Conservation (phyloP, 305 asterid genomes). For the Ilex paraguariensis region DNA sequence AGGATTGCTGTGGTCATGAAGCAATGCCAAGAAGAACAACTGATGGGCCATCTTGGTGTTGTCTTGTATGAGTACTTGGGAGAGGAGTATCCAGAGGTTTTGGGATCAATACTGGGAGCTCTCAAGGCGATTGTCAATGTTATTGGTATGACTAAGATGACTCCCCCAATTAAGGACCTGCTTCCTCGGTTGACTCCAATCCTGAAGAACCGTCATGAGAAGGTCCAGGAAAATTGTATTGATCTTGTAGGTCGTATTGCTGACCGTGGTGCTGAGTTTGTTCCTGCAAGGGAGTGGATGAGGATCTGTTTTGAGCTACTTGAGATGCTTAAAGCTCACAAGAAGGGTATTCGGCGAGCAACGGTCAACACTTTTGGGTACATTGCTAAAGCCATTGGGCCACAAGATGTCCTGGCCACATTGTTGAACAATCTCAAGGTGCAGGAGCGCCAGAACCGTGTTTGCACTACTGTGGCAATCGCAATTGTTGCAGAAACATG, state of each 20-base stretch:
- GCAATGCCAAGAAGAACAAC: constrained; percentile 88
- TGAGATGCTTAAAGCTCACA: constrained; percentile 98
- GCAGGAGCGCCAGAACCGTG: constrained; percentile 97
- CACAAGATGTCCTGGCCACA: constrained; percentile 94
- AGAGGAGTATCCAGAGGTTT: constrained; percentile 92
- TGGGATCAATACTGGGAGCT: constrained; percentile 94
- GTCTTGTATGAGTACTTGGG: constrained; percentile 87
- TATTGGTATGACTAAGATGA: constrained; percentile 97
- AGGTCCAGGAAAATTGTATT: constrained; percentile 93
- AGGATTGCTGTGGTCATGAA: constrained; percentile 95
- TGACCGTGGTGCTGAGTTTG: constrained; percentile 93
- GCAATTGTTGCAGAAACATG: constrained; percentile 98
- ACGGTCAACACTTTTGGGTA: constrained; percentile 95
- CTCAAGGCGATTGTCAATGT: constrained; percentile 93
- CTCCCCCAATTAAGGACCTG: constrained; percentile 90
- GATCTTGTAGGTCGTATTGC: constrained; percentile 97
- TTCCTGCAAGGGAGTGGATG: constrained; percentile 98
- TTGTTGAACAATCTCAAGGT: constrained; percentile 87
- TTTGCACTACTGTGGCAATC: constrained; percentile 94
- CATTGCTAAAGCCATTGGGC: constrained; percentile 95
- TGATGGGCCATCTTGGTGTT: constrained; percentile 97
- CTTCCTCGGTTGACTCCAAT: constrained; percentile 94
- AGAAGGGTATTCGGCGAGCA: constrained; percentile 94
- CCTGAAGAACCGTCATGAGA: constrained; percentile 91
- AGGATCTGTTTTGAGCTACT: constrained; percentile 95